A percentile compares a stretch with the other conserved stretches of the same genome.
Evolutionary conservation across 768 basidiomycete genomes (phyloP).

Genomic region (Asterophora parasitica): DNA sequence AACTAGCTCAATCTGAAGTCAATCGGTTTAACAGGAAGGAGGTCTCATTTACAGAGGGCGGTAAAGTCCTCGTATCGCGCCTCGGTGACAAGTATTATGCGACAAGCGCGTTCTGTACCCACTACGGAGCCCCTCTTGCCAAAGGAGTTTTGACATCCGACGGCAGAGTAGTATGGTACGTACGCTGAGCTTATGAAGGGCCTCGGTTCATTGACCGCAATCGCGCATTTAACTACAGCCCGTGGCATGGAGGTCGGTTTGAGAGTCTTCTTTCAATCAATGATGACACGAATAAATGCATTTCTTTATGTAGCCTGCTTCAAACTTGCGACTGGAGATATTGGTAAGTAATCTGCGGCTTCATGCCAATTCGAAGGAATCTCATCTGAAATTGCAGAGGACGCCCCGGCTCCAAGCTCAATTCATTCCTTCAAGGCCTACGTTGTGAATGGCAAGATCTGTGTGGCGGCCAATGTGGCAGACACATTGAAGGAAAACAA

Average conservation of each 20-base stretch:
- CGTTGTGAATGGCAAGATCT: constrained; percentile 67
- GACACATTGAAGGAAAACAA: constrained; percentile 64
- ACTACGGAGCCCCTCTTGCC: constrained; percentile 84
- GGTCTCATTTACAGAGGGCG: constrained; percentile 67
- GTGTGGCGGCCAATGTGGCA: constrained; percentile 65
- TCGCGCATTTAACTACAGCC: constrained; percentile 38
- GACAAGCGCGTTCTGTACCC: constrained; percentile 83
- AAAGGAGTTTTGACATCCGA: constrained; percentile 79
- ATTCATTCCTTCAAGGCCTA: constrained; percentile 74
- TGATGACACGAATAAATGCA: background rate
- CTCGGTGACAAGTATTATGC: constrained; percentile 73
- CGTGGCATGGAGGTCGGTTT: constrained; percentile 78
- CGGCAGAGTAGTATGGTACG: constrained; percentile 75
- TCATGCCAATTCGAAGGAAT: constrained; percentile 7
- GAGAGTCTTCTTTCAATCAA: background rate
- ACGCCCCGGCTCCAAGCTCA: constrained; percentile 79
- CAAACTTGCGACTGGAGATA: constrained; percentile 80
- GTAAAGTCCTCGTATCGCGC: constrained; percentile 71
- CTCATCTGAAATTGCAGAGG: constrained; percentile 47
- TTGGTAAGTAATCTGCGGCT: constrained; percentile 39
- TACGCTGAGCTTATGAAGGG: constrained; percentile 1
- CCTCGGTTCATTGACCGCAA: background rate
- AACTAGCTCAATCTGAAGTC: background rate
- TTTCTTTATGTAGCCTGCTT: constrained; percentile 72
- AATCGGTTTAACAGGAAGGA: constrained; percentile 57